Evolutionary conservation across 768 basidiomycete genomes (phyloP), one percentile per base, ranked within the genome.

Genomic region (Lentinula lateritia): DNA sequence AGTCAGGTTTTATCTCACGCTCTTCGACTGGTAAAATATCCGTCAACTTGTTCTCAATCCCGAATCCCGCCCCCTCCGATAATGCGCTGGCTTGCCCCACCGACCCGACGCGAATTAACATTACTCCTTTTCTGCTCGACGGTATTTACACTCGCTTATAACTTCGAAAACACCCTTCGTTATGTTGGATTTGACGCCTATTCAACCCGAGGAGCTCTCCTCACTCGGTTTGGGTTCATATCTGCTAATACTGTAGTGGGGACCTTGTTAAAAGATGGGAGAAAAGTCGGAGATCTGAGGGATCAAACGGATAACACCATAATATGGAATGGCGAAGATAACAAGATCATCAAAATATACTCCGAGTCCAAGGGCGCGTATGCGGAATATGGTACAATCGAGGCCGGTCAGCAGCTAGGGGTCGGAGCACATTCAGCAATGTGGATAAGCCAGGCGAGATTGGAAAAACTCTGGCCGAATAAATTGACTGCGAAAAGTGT

Each of bases 41-140:
- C 16, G 42, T 43, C 42, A 15, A 43, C 2, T 28, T 28, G 28
- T 28, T 28, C 28, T 28, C 28, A 10, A 45, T 45, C 16, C 43
- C 43, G n/a, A 18, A 2, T 3, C 28, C 28, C 28, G 28, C 6
- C 43, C 7, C 46, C 8, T 20, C 20, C 15, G 10, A 43, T 64
- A 53, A 87, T 86, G 86, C 74, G 76, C 61, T 90, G 89, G 88
- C 72, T 75, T 46, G 78, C 83, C 2, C 83, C 85, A 56, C 92
- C 88, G 10, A 89, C 82, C 52, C 82, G 87, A 65, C 84, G 92
- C 64, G 93, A 95, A 73, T 66, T 89, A 36, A 78, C 84, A 9
- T 81, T 95, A 66, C 67, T 90, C 62, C 74, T 92, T 39, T 83
- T 88, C 66, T 83, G 86, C 9, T 70, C 91, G 36, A 76, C 83